phyloP scores from a whole-genome alignment of 306 rosid genomes.

The Lablab purpureus region DNA sequence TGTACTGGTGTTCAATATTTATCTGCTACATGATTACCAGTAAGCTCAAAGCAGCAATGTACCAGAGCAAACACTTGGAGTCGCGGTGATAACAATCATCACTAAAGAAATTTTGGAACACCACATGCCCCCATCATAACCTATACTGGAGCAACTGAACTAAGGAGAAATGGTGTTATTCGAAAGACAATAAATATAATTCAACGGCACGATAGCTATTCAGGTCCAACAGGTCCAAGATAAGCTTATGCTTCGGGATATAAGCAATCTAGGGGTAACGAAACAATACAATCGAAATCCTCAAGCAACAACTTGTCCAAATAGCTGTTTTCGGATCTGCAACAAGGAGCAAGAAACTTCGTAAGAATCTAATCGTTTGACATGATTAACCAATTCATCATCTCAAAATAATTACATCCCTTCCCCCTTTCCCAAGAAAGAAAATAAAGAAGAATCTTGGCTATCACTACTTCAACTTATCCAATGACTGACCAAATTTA shows the following conservation, averaged over 20 bases:
- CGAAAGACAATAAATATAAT: conserved; percentile 28
- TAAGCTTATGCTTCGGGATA: conserved; percentile 41
- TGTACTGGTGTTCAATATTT: conserved; percentile 18
- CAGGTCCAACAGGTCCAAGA: conserved; percentile 40
- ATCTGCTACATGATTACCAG: neutral
- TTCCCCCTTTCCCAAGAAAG: neutral
- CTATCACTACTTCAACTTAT: neutral
- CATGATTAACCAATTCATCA: neutral
- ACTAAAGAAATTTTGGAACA: conserved; percentile 17
- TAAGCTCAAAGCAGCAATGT: neutral
- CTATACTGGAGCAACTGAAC: conserved; percentile 49
- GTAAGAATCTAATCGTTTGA: neutral
- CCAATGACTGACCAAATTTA: neutral
- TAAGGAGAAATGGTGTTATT: conserved; percentile 42
- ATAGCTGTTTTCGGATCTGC: conserved; percentile 91
- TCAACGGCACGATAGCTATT: conserved; percentile 46
- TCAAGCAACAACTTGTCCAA: conserved; percentile 70
- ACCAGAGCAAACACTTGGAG: conserved; percentile 3
- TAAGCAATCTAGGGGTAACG: conserved; percentile 46
- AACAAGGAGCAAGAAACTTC: conserved; percentile 39
- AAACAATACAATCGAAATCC: conserved; percentile 47
- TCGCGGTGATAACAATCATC: conserved; percentile 45
- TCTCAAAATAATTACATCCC: neutral
- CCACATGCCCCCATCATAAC: conserved; percentile 36
- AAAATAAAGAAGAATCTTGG: neutral